These are phyloP conservation scores for Aspergillus brasiliensis DNA, from an alignment of 2,329 filamentous ascomycete species.

Conservation along the genomic window DNA sequence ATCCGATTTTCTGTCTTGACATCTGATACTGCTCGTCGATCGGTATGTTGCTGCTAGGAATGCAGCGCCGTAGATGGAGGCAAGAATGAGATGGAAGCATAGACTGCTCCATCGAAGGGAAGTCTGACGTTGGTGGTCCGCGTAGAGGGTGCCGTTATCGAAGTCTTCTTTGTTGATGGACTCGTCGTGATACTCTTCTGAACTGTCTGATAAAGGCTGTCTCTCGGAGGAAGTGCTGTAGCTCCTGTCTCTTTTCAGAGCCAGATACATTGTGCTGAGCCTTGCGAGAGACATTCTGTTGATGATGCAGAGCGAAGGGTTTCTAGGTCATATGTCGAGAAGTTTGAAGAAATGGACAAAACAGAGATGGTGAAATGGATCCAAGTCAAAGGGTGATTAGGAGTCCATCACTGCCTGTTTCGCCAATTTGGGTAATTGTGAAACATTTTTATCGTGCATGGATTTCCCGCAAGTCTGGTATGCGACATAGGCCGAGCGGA, in stretches of 20 bases:
- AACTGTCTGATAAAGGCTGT: not conserved
- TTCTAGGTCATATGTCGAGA: too few species aligned
- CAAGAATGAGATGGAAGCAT: not conserved
- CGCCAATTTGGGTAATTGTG: too few species aligned
- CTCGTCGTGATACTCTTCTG: not conserved
- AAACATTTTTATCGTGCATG: too few species aligned
- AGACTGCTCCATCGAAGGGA: not conserved
- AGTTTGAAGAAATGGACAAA: too few species aligned
- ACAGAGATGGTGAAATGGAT: too few species aligned
- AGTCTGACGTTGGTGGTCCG: not conserved
- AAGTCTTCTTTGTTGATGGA: not conserved
- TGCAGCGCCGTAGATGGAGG: not conserved
- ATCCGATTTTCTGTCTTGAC: too few species aligned
- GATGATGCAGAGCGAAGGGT: too few species aligned
- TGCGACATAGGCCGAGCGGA: too few species aligned
- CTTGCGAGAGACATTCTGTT: not conserved
- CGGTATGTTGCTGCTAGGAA: not conserved
- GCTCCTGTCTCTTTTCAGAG: not conserved
- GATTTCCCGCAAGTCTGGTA: too few species aligned
- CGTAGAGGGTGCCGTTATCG: not conserved
- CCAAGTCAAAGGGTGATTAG: too few species aligned
- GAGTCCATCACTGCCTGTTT: too few species aligned
- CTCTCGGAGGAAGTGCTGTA: not conserved
- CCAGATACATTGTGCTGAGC: not conserved
- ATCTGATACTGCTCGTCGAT: not conserved